A percentile compares a stretch with the other conserved stretches of the same genome.
These are phyloP conservation scores for Withania somnifera DNA, from an alignment of 305 asterid genomes.

Conservation along the genomic window DNA sequence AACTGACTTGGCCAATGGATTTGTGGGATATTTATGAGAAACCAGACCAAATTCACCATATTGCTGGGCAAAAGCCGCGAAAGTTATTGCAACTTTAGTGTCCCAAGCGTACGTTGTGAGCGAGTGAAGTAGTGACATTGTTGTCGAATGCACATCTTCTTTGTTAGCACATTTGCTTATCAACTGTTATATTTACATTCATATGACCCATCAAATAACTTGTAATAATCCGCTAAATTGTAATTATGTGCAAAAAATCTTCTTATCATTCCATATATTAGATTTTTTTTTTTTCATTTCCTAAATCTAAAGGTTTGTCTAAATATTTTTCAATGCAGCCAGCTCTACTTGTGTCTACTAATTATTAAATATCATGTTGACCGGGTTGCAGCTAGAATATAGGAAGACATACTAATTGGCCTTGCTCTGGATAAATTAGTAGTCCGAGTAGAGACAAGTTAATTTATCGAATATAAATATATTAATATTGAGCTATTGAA, in stretches of 20 bases:
- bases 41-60: conserved; percentile 89
- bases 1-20: conserved; percentile 60
- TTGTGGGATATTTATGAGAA: conserved; percentile 43
- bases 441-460: not conserved
- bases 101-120: conserved; percentile 74
- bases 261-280: not conserved
- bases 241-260: too few species aligned
- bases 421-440: not conserved
- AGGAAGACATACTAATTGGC: not conserved
- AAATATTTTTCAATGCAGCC: not conserved
- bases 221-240: not conserved
- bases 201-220: not conserved
- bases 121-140: conserved; percentile 52
- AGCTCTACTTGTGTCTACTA: not conserved
- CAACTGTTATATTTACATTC: conserved; percentile 29
- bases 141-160: conserved; percentile 53
- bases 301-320: not conserved
- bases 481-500: not conserved
- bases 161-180: conserved; percentile 45
- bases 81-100: conserved; percentile 57
- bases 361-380: not conserved
- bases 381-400: not conserved
- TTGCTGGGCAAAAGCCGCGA: conserved; percentile 73
- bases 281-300: not conserved
- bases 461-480: not conserved